phyloP scores from a whole-genome alignment of 2,329 filamentous ascomycete genomes.

The Fusarium metavorans region DNA sequence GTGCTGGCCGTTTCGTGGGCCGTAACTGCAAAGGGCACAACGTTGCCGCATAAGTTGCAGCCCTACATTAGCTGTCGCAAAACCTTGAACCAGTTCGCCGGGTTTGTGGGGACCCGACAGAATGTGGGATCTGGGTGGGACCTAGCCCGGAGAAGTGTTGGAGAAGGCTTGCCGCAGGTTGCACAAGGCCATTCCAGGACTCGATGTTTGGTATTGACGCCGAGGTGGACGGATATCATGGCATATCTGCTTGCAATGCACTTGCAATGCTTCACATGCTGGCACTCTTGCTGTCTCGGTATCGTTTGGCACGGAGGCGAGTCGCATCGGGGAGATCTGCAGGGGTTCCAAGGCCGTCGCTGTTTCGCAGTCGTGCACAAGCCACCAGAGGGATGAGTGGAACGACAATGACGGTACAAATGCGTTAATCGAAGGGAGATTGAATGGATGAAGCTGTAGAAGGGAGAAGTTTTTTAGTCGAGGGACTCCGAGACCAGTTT shows the following conservation, averaged over 20 bases:
- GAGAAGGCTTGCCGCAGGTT: slow-evolving; percentile 31
- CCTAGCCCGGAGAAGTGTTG: slow-evolving; percentile 18
- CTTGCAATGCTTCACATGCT: slow-evolving; percentile 4
- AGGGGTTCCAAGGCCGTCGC: slow-evolving; percentile 1
- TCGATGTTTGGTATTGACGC: background rate
- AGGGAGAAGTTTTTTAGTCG: slow-evolving; percentile 12
- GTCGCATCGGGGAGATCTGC: background rate
- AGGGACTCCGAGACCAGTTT: slow-evolving; percentile 22
- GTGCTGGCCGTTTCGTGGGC: slow-evolving; percentile 18
- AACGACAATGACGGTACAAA: slow-evolving; percentile 29
- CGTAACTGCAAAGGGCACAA: slow-evolving; percentile 8
- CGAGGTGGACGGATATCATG: background rate
- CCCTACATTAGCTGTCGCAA: slow-evolving; percentile 40
- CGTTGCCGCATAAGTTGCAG: slow-evolving; percentile 34
- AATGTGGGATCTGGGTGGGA: slow-evolving; percentile 38
- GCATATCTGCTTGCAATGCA: background rate
- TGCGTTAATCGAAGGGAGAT: slow-evolving; percentile 30
- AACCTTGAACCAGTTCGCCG: slow-evolving; percentile 36
- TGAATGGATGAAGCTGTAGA: slow-evolving; percentile 20
- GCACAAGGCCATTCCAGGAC: slow-evolving; percentile 11
- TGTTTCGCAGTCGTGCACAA: slow-evolving; percentile 21
- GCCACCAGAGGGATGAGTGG: slow-evolving; percentile 31
- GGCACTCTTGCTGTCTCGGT: background rate
- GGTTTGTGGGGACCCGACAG: slow-evolving; percentile 36
- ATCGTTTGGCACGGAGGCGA: slow-evolving; percentile 6